Base-by-base conservation (phyloP, 2,329 filamentous ascomycete species). In the Herpotrichia juniperi region DNA sequence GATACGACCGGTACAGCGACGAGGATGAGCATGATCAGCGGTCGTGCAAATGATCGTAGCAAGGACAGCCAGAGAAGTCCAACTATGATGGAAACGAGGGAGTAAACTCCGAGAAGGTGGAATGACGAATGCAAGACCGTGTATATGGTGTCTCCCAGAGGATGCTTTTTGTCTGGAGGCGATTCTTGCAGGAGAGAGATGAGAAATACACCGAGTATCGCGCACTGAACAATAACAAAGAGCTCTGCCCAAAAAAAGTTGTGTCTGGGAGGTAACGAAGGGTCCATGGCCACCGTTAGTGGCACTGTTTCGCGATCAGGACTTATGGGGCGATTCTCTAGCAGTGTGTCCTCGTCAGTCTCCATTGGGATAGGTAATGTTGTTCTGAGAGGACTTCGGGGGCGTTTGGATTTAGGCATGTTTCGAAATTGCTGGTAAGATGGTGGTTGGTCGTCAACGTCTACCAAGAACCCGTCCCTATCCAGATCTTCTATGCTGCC, bases 81-180 rank as follows among this genome's bases (percentile, higher is more conserved):
- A 17, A 97, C 90, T 30, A 96, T 79, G 32, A 97, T 80, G 1
- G 94, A 89, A n/a, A 97, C 87, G 16, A 97, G 73, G 1, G 94
- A 97, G 74, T 97, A 96, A 46, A 94, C 86, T 1, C 91, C 90
- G 35, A 99, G 85, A 59, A 97, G 87, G 67, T 94, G 88, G 66
- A 96, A 94, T 0, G 93, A 97, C 45, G 87, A 86, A 62, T 90
- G 88, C 30, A 99, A 78, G 4, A 91, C 92, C 12, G 89, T 91
- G 74, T 99, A 99, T 52, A 99, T 91, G 1, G 93, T 97, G 73
- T 99, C 94, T 12, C 93, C 93, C 50, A 96, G 83, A 1, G 88
- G 88, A 53, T 83, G 83, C 67, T 89, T 89, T 48, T 81, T 81
- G 47, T 78, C 78, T 4, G 89, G 88, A 1, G 87, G 79, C 16